A percentile compares a stretch with the other conserved stretches of the same genome.
Evolutionary conservation across 2,329 filamentous ascomycete species (phyloP).

Genomic region (Magnaporthiopsis rhizophila): DNA sequence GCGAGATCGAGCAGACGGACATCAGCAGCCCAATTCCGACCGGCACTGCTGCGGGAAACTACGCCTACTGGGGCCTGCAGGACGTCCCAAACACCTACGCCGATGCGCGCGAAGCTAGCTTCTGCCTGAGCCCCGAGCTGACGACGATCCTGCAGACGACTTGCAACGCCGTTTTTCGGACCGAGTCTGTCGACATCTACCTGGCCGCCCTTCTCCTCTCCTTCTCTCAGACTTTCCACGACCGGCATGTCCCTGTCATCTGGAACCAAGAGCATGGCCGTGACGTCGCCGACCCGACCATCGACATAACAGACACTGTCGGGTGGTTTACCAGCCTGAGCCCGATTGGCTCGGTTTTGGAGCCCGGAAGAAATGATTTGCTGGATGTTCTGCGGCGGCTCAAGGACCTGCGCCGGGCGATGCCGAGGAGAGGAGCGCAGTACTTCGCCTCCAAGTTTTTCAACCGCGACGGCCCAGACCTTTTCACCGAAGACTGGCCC

Average conservation of each 20-base stretch:
- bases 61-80: slow-evolving; percentile 40
- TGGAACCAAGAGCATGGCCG: slow-evolving; percentile 48
- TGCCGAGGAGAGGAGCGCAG: slow-evolving; percentile 35
- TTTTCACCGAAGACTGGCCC: slow-evolving; percentile 32
- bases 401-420: slow-evolving; percentile 40
- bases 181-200: slow-evolving; percentile 45
- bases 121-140: slow-evolving; percentile 33
- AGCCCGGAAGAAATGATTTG: slow-evolving; percentile 35
- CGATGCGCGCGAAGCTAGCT: slow-evolving; percentile 32
- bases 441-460: slow-evolving; percentile 42
- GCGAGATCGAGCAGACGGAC: slow-evolving; percentile 24
- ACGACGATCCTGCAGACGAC: slow-evolving; percentile 33
- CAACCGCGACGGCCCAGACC: slow-evolving; percentile 20
- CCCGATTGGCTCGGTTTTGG: slow-evolving; percentile 37
- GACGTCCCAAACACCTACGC: slow-evolving; percentile 36
- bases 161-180: slow-evolving; percentile 38
- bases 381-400: slow-evolving; percentile 42
- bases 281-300: slow-evolving; percentile 31
- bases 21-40: slow-evolving; percentile 28
- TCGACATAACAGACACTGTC: slow-evolving; percentile 48
- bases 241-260: slow-evolving; percentile 40
- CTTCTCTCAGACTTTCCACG: slow-evolving; percentile 46
- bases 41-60: slow-evolving; percentile 28
- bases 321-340: slow-evolving; percentile 54
- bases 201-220: slow-evolving; percentile 46